phyloP scores from a whole-genome alignment of 768 basidiomycete genomes.

The Gymnopilus dilepis region DNA sequence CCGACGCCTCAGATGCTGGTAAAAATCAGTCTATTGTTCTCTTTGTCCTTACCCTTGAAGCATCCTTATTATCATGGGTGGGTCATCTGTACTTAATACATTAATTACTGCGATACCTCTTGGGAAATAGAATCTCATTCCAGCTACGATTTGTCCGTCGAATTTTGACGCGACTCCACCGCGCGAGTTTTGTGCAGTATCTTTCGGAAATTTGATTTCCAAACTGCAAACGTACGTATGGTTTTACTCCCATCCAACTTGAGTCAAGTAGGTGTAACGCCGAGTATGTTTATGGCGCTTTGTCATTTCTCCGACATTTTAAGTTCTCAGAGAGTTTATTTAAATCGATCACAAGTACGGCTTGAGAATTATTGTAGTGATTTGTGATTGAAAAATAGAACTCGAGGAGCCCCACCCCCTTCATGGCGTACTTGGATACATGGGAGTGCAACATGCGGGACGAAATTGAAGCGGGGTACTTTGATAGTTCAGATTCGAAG shows the following conservation, averaged over 20 bases:
- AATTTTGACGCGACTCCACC: background rate
- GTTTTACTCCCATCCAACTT: too few species aligned
- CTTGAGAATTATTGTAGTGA: too few species aligned
- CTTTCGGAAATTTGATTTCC: background rate
- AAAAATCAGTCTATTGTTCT: background rate
- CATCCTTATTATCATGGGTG: background rate
- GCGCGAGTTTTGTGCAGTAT: background rate
- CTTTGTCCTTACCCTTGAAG: background rate
- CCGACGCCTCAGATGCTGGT: background rate
- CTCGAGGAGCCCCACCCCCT: background rate
- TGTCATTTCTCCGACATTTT: background rate
- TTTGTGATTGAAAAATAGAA: too few species aligned
- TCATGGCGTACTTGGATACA: background rate
- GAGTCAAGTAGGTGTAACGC: background rate
- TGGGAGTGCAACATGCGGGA: background rate
- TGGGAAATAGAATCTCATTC: background rate
- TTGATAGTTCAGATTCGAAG: background rate
- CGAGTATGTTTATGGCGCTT: background rate
- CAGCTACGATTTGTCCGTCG: background rate
- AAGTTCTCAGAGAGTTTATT: background rate
- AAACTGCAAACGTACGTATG: background rate
- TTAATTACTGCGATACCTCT: background rate
- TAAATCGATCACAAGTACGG: too few species aligned
- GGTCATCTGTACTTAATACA: constrained; percentile 4
- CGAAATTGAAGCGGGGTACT: background rate